A percentile compares a stretch with the other conserved stretches of the same genome.
Conservation (phyloP, 75 land plant species). For the Selaginella moellendorffii region DNA sequence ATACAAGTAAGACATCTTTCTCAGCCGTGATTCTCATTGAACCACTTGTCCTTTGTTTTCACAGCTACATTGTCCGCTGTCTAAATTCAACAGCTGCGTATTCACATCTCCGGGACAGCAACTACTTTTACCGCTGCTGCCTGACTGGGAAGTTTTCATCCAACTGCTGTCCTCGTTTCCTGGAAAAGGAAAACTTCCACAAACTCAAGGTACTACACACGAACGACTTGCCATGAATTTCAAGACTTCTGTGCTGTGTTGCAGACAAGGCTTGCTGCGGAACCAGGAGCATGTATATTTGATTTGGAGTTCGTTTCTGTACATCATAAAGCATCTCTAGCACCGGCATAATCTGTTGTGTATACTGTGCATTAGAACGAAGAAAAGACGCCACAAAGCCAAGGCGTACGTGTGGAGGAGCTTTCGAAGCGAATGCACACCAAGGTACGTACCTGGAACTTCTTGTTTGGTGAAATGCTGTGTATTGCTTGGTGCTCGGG, state of each 20-base stretch:
- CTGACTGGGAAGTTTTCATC: conserved; percentile 31
- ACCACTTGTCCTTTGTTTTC: neutral
- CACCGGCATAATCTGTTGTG: no score
- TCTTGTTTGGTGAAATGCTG: neutral
- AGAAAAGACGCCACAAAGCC: no score
- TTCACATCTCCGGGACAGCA: conserved; percentile 30
- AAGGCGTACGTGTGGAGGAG: conserved; percentile 26
- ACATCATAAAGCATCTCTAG: no score
- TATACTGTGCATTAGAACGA: no score
- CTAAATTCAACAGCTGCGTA: conserved; percentile 31
- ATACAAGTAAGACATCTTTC: conserved; percentile 21
- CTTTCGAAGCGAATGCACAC: conserved; percentile 26
- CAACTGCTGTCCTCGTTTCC: conserved; percentile 28
- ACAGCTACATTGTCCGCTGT: conserved; percentile 32
- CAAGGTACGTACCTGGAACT: conserved; percentile 14
- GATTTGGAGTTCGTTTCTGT: no score
- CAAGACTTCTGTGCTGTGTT: neutral
- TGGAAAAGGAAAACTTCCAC: conserved; percentile 21
- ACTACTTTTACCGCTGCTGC: conserved; percentile 35
- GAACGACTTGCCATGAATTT: no score
- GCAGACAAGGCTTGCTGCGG: conserved; percentile 22
- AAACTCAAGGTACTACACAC: conserved; percentile 23
- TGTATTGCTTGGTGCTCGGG: conserved; percentile 9
- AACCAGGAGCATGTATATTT: conserved; percentile 21
- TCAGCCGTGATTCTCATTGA: neutral